phyloP scores from a whole-genome alignment of 2,329 filamentous ascomycete species.

The Colletotrichum sp. region DNA sequence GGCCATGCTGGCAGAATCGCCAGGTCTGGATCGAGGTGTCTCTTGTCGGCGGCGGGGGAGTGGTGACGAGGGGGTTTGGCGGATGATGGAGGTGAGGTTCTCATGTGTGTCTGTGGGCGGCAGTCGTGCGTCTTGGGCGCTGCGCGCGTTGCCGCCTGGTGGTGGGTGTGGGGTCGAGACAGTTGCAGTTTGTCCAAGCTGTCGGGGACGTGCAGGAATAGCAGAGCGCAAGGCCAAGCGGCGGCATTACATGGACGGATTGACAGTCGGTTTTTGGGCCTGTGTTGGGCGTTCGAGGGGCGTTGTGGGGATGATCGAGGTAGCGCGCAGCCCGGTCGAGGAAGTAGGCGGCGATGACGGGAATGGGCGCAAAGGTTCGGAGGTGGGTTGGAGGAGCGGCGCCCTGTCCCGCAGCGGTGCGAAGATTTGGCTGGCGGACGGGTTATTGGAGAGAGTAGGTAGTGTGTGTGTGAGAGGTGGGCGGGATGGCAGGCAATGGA shows the following conservation, averaged over 20 bases:
- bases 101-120: constrained; percentile 19
- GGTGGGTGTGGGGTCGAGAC: constrained; percentile 18
- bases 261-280: constrained; percentile 3
- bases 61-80: neutral
- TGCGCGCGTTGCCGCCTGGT: constrained; percentile 21
- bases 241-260: constrained; percentile 17
- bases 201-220: constrained; percentile 13
- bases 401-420: neutral
- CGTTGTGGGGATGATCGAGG: neutral
- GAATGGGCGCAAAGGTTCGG: constrained; percentile 1
- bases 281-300: neutral
- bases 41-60: constrained; percentile 2
- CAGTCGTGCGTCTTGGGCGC: constrained; percentile 20
- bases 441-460: neutral
- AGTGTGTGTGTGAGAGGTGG: neutral
- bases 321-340: constrained; percentile 1
- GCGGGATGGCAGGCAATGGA: neutral
- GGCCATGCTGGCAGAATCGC: constrained; percentile 51
- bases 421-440: neutral
- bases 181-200: constrained; percentile 17
- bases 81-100: constrained; percentile 17
- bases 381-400: neutral
- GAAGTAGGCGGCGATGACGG: neutral
- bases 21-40: neutral
- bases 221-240: constrained; percentile 17